Conservation (phyloP, 148 eudicot genomes). For the Drosera capensis region DNA sequence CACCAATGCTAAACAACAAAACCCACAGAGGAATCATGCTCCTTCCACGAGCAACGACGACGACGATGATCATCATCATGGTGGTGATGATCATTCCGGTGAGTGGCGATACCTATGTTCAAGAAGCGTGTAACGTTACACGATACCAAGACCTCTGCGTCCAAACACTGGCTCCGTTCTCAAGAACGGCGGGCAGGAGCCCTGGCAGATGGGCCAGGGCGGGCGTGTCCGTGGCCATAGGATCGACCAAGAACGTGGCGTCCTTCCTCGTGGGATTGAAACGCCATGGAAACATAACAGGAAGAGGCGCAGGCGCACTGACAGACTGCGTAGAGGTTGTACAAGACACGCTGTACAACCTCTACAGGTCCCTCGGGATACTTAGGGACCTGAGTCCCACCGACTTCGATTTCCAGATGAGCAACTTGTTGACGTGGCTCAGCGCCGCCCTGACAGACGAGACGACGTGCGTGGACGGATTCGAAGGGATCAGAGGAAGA, state of each 20-base stretch:
- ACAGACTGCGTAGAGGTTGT: slow-evolving; percentile 51
- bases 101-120: slow-evolving; percentile 21
- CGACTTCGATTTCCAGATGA: slow-evolving; percentile 25
- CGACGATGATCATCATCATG: too few species aligned
- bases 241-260: slow-evolving; percentile 28
- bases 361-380: slow-evolving; percentile 27
- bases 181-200: slow-evolving; percentile 29
- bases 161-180: slow-evolving; percentile 35
- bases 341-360: slow-evolving; percentile 34
- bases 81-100: too few species aligned
- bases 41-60: too few species aligned
- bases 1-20: too few species aligned
- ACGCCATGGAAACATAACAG: slow-evolving; percentile 9
- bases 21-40: too few species aligned
- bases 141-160: slow-evolving; percentile 38
- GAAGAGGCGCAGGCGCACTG: slow-evolving; percentile 25
- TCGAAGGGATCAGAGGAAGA: slow-evolving; percentile 14
- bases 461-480: slow-evolving; percentile 67
- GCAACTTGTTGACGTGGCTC: slow-evolving; percentile 53
- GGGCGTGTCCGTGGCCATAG: slow-evolving; percentile 50
- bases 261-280: slow-evolving; percentile 11
- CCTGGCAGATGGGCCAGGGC: slow-evolving; percentile 58
- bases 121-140: slow-evolving; percentile 58
- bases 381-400: slow-evolving; percentile 28
- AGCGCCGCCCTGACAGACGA: slow-evolving; percentile 58